A percentile compares a stretch with the other conserved stretches of the same genome.
Conservation (phyloP, 208 protist species). For the Acanthamoeba rhysodes region DNA sequence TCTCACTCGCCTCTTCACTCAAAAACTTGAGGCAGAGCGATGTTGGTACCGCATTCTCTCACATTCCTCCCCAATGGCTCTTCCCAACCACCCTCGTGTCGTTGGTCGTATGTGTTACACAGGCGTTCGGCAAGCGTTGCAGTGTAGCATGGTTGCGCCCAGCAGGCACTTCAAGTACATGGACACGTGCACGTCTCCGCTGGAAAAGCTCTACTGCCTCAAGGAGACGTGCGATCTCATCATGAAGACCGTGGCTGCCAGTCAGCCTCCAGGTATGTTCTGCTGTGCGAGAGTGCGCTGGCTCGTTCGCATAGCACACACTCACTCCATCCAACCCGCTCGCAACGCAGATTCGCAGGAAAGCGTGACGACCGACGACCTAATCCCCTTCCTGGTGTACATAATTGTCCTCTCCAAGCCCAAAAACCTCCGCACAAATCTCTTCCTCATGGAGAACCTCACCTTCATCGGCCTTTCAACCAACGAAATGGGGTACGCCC, state of each 20-base stretch:
- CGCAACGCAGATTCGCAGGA: neutral
- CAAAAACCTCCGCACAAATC: conserved; percentile 4
- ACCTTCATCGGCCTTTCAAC: conserved; percentile 5
- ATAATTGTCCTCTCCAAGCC: conserved; percentile 51
- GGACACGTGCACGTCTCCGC: conserved; percentile 19
- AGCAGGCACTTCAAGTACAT: conserved; percentile 44
- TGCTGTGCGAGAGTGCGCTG: neutral
- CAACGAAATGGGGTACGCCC: conserved; percentile 4
- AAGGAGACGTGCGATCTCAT: conserved; percentile 54
- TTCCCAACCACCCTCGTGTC: neutral
- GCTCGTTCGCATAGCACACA: no score
- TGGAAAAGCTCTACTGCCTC: conserved; percentile 62
- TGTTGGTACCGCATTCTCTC: neutral
- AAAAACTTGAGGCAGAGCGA: conserved; percentile 52
- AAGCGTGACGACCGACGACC: conserved; percentile 39
- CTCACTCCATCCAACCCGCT: neutral
- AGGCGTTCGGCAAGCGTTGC: neutral
- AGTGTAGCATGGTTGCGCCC: conserved; percentile 43
- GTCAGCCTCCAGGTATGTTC: neutral
- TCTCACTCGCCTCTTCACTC: neutral
- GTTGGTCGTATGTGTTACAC: no score
- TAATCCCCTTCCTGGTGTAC: conserved; percentile 49
- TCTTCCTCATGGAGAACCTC: conserved; percentile 60
- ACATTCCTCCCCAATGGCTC: neutral
- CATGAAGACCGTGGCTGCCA: conserved; percentile 42